Conservation (phyloP, 2,329 filamentous ascomycete species). For the Exophiala sideris region DNA sequence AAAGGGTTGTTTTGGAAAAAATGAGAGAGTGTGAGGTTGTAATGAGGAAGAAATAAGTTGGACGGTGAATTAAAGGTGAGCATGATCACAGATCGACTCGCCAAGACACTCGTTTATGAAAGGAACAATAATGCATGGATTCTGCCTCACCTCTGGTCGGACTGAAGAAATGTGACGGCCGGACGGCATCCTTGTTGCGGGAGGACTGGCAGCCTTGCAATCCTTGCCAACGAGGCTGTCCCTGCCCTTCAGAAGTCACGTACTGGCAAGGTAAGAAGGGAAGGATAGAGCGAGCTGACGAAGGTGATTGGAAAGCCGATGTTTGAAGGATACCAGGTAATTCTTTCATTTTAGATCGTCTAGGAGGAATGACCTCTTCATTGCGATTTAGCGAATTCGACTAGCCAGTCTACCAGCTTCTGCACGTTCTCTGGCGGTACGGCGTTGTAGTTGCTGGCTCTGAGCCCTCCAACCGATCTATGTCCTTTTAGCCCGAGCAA, state of each 20-base stretch:
- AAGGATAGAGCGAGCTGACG: too few relatives aligned
- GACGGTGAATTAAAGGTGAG: not conserved
- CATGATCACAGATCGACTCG: not conserved
- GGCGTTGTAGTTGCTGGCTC: conserved; percentile 86
- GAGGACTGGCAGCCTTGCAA: too few relatives aligned
- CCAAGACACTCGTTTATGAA: not conserved
- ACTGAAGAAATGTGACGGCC: too few relatives aligned
- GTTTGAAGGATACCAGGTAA: too few relatives aligned
- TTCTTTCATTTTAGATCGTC: too few relatives aligned
- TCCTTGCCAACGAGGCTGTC: too few relatives aligned
- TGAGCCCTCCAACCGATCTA: conserved; percentile 78
- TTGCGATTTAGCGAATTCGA: conserved; percentile 49
- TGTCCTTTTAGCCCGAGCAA: conserved; percentile 85
- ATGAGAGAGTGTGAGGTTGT: too few relatives aligned
- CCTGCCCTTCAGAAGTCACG: too few relatives aligned
- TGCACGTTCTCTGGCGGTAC: conserved; percentile 54
- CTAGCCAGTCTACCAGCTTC: conserved; percentile 42
- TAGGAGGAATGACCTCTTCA: not conserved
- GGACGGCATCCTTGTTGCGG: too few relatives aligned
- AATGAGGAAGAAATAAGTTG: too few relatives aligned
- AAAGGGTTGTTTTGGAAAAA: not conserved
- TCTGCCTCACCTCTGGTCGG: not conserved
- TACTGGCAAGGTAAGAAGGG: too few relatives aligned
- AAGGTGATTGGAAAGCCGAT: too few relatives aligned
- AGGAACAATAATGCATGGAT: not conserved